Base-by-base conservation (phyloP, 148 eudicot species). In the Chenopodium quinoa region DNA sequence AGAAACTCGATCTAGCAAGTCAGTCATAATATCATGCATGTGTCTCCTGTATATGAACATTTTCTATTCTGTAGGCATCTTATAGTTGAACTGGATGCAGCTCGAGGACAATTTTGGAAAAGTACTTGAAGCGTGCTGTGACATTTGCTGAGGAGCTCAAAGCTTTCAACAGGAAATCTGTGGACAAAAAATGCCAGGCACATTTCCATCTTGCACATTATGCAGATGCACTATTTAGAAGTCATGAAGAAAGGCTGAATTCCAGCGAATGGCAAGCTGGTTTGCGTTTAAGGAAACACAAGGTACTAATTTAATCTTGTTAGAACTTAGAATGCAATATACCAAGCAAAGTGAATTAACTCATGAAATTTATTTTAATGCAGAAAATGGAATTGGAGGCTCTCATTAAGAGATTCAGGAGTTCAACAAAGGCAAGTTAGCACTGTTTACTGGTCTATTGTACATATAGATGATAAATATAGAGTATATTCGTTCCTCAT, bases 151-250 rank as follows among this genome's bases (percentile, higher is more conserved):
- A 90, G 80, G 90, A 88, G 84, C 86, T 78, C 67, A 89, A 80
- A 85, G 32, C 83, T 76, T 84, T 83, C 64, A 83, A 80, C 86
- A 88, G 81, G 73, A 87, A 88, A 76, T 88, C 91, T 63, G 80
- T 87, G 66, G 88, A 87, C 75, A 88, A 90, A 85, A 88, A 91
- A 84, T 89, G 94, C 80, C 95, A 89, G 86, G 91, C 94, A 71
- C 92, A 92, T 88, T 96, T 96, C 76, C 99, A 96, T 90, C 99
- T 96, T 82, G 97, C 99, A 76, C 98, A 93, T 86, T 96, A 96
- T 86, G 92, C 95, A 37, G 99, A 96, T 90, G 94, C 93, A 75
- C 87, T 96, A 22, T 96, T 91, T 85, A 91, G 88, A 82, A 92
- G 89, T 81, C 92, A 91, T 85, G 99, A 96, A 87, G 98, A 96